These are phyloP conservation scores for Saksenaea oblongispora DNA, from an alignment of 371 early-diverging fungal genomes.

Conservation along the genomic window DNA sequence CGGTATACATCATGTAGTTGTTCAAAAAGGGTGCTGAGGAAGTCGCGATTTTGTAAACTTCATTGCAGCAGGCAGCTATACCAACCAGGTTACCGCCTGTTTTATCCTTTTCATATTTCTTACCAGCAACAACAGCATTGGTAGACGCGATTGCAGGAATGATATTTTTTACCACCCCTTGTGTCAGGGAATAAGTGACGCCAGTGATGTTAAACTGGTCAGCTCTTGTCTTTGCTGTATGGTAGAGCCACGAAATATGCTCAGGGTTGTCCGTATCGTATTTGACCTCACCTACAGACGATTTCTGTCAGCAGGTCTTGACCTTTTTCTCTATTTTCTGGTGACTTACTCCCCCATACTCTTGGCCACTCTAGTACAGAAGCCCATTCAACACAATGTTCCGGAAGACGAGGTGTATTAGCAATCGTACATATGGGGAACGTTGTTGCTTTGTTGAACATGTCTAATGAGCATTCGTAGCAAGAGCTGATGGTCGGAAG, in stretches of 20 bases:
- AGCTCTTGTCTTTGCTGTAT: conserved; percentile 74
- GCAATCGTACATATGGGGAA: conserved; percentile 97
- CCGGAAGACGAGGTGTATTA: conserved; percentile 90
- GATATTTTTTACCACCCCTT: conserved; percentile 95
- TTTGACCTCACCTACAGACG: conserved; percentile 50
- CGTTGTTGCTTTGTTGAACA: conserved; percentile 75
- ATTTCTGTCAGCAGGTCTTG: not conserved
- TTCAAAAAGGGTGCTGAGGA: conserved; percentile 68
- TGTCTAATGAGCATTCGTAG: conserved; percentile 78
- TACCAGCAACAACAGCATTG: conserved; percentile 96
- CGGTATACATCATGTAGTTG: conserved; percentile 94
- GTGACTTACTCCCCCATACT: conserved; percentile 57
- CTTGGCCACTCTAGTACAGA: conserved; percentile 90
- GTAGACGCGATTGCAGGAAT: conserved; percentile 99
- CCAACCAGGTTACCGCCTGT: not conserved
- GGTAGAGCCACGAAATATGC: conserved; percentile 84
- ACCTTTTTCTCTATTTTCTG: not conserved
- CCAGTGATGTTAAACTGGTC: conserved; percentile 79
- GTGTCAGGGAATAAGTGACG: conserved; percentile 86
- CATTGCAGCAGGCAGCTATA: conserved; percentile 84
- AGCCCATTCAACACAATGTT: conserved; percentile 99
- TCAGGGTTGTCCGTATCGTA: conserved; percentile 89
- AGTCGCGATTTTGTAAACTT: conserved; percentile 90
- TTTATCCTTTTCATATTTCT: not conserved
- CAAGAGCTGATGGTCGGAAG: conserved; percentile 76